Base-by-base conservation (phyloP, 164 flowering plant genomes). In the Vitis rotundifolia region DNA sequence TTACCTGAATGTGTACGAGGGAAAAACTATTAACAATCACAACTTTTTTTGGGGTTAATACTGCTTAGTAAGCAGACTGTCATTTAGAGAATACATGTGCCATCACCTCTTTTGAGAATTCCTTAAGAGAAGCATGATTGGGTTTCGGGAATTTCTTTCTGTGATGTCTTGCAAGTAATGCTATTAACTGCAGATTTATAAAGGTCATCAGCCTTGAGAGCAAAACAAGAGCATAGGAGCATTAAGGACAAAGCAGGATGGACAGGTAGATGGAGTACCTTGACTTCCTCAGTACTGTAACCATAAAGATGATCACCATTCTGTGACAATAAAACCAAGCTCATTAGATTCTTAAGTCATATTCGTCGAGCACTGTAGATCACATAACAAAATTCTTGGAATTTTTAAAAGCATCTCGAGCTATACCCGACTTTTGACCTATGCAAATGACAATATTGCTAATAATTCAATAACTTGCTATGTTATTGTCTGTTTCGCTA, bases 101-200 rank as follows among this genome's bases (percentile, higher is more conserved):
- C 29, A 13, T 31, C 79, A 84, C 91, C 88, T 86, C 79, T 59
- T 79, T 64, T 15, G 80, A 55, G 56, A 78, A 79, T 10, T 74
- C 82, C 28, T 73, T 66, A 50, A 87, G 72, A 66, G 80, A 70
- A 66, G 54, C 19, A 49, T 71, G 77, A 68, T 73, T 78, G 53
- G 26, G 18, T 54, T 67, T 83, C 16, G 93, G 93, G 57, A 86
- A 84, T 72, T 86, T 88, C 80, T 91, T 91, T 77, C 88, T 80
- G 59, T 91, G 96, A 77, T 84, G 76, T 72, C 84, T 86, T 59
- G 75, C 83, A 61, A 91, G 90, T 49, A 86, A 73, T 8, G 88
- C 91, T 57, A 89, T 87, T 13, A 91, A 59, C 96, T 89, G 90
- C 59, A 71, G 74, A 71, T 18, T 11, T 37, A 6, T 14, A 52